Evolutionary conservation across 495 filamentous ascomycete genomes (phyloP).

Genomic region (Delitschia confertaspora): DNA sequence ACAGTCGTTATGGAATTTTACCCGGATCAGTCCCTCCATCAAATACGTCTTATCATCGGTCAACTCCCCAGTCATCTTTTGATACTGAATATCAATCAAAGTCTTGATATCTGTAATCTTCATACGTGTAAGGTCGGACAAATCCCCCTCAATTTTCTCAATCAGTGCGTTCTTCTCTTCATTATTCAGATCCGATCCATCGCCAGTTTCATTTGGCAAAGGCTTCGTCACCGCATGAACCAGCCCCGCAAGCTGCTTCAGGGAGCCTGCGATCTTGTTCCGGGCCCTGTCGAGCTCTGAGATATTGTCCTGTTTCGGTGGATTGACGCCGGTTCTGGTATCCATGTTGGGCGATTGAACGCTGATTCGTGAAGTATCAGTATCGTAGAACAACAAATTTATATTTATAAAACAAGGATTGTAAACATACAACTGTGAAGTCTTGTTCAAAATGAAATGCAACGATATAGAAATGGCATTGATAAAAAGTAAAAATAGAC

Average conservation of each 20-base stretch:
- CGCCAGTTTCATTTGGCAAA: conserved; percentile 33
- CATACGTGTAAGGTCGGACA: conserved; percentile 35
- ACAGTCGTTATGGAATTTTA: conserved; percentile 12
- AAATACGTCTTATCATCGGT: conserved; percentile 44
- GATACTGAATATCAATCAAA: conserved; percentile 37
- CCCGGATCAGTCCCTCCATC: conserved; percentile 48
- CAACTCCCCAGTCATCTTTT: conserved; percentile 25
- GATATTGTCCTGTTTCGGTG: conserved; percentile 10
- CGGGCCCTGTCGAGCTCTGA: conserved; percentile 25
- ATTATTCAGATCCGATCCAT: conserved; percentile 33
- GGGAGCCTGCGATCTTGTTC: conserved; percentile 16
- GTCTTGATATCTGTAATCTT: conserved; percentile 39
- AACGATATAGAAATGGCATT: too few species aligned
- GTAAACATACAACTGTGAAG: too few species aligned
- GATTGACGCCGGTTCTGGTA: conserved; percentile 7
- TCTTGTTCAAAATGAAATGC: too few species aligned
- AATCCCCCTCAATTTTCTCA: conserved; percentile 14
- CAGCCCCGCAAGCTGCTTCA: conserved; percentile 25
- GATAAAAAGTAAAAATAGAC: too few species aligned
- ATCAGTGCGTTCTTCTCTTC: conserved; percentile 20
- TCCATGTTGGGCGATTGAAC: conserved; percentile 1
- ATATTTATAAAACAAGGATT: too few species aligned
- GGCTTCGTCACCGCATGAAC: conserved; percentile 22
- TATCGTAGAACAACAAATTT: too few species aligned
- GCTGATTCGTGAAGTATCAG: too few species aligned